A percentile compares a stretch with the other conserved stretches of the same genome.
phyloP scores from a whole-genome alignment of 768 basidiomycete genomes.

The Sporobolomyces pararoseus region DNA sequence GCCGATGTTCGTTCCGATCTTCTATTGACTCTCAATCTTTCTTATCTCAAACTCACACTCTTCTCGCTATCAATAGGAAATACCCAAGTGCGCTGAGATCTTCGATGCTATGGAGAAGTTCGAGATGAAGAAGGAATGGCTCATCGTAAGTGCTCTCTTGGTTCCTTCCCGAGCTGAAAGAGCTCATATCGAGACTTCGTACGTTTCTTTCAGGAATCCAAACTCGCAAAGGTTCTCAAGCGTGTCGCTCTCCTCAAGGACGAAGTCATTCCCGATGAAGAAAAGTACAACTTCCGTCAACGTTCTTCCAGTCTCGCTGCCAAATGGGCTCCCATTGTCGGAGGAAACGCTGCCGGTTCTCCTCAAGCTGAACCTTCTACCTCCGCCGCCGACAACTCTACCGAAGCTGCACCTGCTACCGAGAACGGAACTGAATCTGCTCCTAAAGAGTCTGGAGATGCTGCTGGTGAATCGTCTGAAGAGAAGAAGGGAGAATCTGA shows the following conservation, averaged over 20 bases:
- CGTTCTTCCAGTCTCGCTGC: conserved; percentile 49
- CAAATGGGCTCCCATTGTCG: conserved; percentile 35
- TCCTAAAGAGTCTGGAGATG: conserved; percentile 7
- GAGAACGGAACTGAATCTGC: conserved; percentile 32
- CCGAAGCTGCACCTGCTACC: conserved; percentile 29
- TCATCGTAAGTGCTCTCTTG: conserved; percentile 34
- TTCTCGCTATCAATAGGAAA: conserved; percentile 27
- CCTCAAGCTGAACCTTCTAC: conserved; percentile 9
- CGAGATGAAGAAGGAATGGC: conserved; percentile 44
- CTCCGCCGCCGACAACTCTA: not conserved
- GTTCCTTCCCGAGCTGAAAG: not conserved
- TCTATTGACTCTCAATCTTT: too few relatives aligned
- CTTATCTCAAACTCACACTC: not conserved
- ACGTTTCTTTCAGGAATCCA: conserved; percentile 59
- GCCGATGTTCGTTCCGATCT: conserved; percentile 24
- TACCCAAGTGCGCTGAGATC: conserved; percentile 42
- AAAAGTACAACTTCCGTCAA: conserved; percentile 51
- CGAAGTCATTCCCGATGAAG: conserved; percentile 48
- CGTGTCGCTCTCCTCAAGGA: conserved; percentile 60
- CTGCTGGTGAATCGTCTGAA: conserved; percentile 14
- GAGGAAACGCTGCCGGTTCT: conserved; percentile 10
- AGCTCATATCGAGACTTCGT: not conserved
- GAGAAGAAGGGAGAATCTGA: conserved; percentile 17
- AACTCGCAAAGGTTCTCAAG: conserved; percentile 83
- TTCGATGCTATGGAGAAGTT: conserved; percentile 45